These are phyloP conservation scores for Euphorbia pulcherrima DNA, from an alignment of 345 rosid species.

Conservation along the genomic window DNA sequence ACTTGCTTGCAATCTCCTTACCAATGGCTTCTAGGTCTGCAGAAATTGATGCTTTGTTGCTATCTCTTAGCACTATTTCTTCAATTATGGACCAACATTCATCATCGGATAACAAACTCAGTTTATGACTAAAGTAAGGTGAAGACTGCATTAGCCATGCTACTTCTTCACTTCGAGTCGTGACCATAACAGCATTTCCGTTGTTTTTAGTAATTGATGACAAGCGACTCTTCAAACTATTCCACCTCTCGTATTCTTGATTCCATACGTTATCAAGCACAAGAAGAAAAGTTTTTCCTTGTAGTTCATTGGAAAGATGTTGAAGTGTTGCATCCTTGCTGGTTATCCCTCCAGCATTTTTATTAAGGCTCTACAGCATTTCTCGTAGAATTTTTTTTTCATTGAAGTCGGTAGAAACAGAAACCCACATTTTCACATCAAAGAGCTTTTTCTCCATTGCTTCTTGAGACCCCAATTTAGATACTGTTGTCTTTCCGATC, in stretches of 20 bases:
- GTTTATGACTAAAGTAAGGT: background rate
- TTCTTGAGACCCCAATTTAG: background rate
- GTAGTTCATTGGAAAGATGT: background rate
- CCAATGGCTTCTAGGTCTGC: slow-evolving; percentile 15
- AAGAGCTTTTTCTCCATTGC: background rate
- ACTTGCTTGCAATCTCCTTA: slow-evolving; percentile 9
- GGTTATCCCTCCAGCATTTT: background rate
- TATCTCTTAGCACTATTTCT: background rate
- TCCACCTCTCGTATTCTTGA: slow-evolving; percentile 9
- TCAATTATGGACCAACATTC: slow-evolving; percentile 22
- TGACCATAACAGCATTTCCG: slow-evolving; percentile 10
- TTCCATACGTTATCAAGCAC: slow-evolving; percentile 27
- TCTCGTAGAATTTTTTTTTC: slow-evolving; percentile 4
- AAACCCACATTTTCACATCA: slow-evolving; percentile 7
- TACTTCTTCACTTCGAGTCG: slow-evolving; percentile 16
- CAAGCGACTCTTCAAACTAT: slow-evolving; percentile 10
- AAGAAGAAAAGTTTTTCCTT: slow-evolving; percentile 6
- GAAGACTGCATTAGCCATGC: slow-evolving; percentile 10
- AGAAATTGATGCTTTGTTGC: background rate
- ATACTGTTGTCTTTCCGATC: slow-evolving; percentile 28
- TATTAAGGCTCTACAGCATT: slow-evolving; percentile 6
- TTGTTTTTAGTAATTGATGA: background rate
- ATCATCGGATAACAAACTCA: background rate
- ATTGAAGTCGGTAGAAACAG: slow-evolving; percentile 14
- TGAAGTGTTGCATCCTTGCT: background rate